Evolutionary conservation across 805 yeast species (phyloP), one percentile per base, ranked within the genome.

Genomic region (Torulaspora gathmanii): DNA sequence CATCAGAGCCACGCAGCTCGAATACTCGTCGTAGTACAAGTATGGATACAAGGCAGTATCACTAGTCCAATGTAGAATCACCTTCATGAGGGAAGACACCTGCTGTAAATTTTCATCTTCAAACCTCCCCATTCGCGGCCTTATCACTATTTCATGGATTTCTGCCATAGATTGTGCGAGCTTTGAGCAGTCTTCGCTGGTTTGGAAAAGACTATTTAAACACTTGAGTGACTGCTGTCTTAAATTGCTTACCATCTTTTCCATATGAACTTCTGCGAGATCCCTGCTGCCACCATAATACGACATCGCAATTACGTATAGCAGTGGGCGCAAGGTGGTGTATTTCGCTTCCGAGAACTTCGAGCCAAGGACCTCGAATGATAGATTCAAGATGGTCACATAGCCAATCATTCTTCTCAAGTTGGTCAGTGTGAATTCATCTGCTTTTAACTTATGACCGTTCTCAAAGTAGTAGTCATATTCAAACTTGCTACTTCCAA

Each of bases 71-170:
- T 75, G 67, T 5, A 78, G 64, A 56, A 91, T 75, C 8, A 88
- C 60, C 45, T 72, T 77, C 77, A 90, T 68, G 35, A 91, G 61
- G 0, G 95, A 75, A 0, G 97, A 88, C 0, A 91, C 82, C 56
- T 84, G 88, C 58, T 88, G 95, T 26, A 83, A 69, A 61, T 91
- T 93, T 56, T 85, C 95, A 33, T 68, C 74, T 3, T 83, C 83
- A 63, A 91, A 91, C 10, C 73, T 69, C 1, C 49, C 70, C 54
- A 93, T 70, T 57, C 95, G 77, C 6, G 95, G 89, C 16, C 62
- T 55, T 11, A 91, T 69, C 17, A 88, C 70, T 19, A 69, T 59
- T 3, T 64, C 60, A 56, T 77, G 83, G 10, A 93, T 75, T 1
- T 64, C 54, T 11, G 69, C 68, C 15, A 77, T 71, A 50, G 73